Percentiles rank a stretch among this genome's conserved stretches.
phyloP scores from a whole-genome alignment of 1,284 basidiomycete genomes.

The Caloboletus firmus region DNA sequence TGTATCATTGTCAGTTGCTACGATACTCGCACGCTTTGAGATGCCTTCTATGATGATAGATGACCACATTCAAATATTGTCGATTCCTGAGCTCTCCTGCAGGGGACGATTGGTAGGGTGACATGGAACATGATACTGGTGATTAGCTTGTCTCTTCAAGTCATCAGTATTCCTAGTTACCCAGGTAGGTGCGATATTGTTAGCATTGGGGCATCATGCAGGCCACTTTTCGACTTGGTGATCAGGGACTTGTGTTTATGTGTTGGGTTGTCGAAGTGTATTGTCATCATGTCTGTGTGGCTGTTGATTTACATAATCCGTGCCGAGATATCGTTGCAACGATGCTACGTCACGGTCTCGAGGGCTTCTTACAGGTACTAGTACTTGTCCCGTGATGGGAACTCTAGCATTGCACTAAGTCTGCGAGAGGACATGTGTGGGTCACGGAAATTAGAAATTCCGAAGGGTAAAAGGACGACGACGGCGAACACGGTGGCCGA shows the following conservation, averaged over 20 bases:
- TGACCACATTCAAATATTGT: background rate
- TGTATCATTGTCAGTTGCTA: conserved; percentile 5
- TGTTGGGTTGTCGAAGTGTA: too few relatives aligned
- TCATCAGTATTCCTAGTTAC: too few relatives aligned
- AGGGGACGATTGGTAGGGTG: background rate
- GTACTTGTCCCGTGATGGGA: background rate
- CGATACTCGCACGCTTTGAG: conserved; percentile 14
- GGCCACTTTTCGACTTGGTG: background rate
- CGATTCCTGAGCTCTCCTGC: background rate
- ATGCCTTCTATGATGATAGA: conserved; percentile 16
- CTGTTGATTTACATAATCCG: background rate
- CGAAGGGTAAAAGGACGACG: conserved; percentile 3
- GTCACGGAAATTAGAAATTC: background rate
- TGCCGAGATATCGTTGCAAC: background rate
- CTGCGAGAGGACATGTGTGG: background rate
- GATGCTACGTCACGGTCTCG: background rate
- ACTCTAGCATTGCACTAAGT: background rate
- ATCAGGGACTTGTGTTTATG: background rate
- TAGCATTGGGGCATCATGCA: too few relatives aligned
- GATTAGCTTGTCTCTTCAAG: background rate
- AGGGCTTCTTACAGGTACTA: too few relatives aligned
- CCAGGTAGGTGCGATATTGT: too few relatives aligned
- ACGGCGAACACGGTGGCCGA: background rate
- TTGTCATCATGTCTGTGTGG: too few relatives aligned
- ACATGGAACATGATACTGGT: background rate